Evolutionary conservation across 2,329 filamentous ascomycete genomes (phyloP), one percentile per base, ranked within the genome.

Genomic region (Pestalotiopsis sp.): DNA sequence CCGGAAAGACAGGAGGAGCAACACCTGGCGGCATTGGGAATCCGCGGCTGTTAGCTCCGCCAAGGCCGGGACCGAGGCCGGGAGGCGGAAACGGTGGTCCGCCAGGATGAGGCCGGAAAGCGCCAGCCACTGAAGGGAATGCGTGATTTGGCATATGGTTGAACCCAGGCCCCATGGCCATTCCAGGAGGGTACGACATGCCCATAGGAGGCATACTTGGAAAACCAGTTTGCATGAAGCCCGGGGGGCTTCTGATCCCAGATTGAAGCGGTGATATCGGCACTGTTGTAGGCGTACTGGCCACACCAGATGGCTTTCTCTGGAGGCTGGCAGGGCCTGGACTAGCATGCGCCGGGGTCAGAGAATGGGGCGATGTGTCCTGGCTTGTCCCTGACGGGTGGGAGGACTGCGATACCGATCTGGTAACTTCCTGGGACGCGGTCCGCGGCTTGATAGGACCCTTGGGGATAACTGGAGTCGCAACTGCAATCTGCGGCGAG

Each of bases 381-480:
- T 90, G 87, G 72, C 87, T 90, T 20, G 84, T 78, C 4, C 79
- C 82, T 7, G 85, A 84, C 57, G 91, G 86, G 76, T 92, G 89
- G 1, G 93, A 91, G 2, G 90, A 88, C 71, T 92, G 90, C 3
- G 94, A 92, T 65, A 90, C 88, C 7, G 88, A 85, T 76, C 91
- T 89, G 11, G 90, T 90, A 31, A 91, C 91, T 78, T 96, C 94
- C 72, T 97, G 94, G 9, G 94, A 96, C 61, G 89, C 82, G 70
- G 95, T 93, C 67, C 94, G 90, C 49, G 90, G 87, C 71, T 92
- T 92, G 72, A 90, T 91, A 9, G 94, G 93, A 13, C 93, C 95
- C 78, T 97, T 97, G 13, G 94, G 91, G 61, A 97, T 82, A 31
- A 90, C 91, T 7, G 96, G 95, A 41, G 93, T 96, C 11, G 93